Conservation (phyloP, 2,329 filamentous ascomycete species). For the Colletotrichum sp. region DNA sequence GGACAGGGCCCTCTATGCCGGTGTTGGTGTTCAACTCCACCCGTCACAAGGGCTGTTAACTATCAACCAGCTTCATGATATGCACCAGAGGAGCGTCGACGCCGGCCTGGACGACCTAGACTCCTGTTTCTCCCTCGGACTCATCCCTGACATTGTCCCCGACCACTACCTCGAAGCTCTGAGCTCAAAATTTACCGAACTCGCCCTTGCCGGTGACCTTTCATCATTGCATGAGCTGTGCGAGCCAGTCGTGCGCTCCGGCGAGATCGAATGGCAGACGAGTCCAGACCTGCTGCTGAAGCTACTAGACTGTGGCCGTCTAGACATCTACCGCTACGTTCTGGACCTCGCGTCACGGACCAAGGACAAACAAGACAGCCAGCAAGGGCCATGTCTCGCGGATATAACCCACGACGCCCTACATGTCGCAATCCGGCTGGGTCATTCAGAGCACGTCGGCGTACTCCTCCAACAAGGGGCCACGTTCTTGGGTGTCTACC, state of each 20-base stretch:
- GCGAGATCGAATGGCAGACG: constrained; percentile 28
- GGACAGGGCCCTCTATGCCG: constrained; percentile 31
- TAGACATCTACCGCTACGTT: constrained; percentile 32
- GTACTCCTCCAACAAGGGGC: constrained; percentile 22
- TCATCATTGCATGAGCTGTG: constrained; percentile 28
- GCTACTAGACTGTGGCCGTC: constrained; percentile 27
- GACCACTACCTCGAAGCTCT: constrained; percentile 24
- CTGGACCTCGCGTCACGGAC: constrained; percentile 31
- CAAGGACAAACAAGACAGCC: neutral
- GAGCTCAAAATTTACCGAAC: constrained; percentile 24
- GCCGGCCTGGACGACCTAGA: constrained; percentile 31
- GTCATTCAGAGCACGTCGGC: constrained; percentile 22
- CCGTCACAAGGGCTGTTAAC: constrained; percentile 18
- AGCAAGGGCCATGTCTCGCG: constrained; percentile 3
- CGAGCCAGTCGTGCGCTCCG: constrained; percentile 31
- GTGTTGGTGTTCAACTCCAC: constrained; percentile 27
- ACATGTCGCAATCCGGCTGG: constrained; percentile 32
- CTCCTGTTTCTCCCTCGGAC: constrained; percentile 29
- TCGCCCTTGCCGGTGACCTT: constrained; percentile 28
- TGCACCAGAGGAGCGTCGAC: constrained; percentile 29
- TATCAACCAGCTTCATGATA: constrained; percentile 29
- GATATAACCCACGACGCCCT: constrained; percentile 33
- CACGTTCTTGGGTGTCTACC: constrained; percentile 25
- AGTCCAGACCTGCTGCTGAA: constrained; percentile 26
- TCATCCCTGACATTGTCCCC: constrained; percentile 22